phyloP scores from a whole-genome alignment of 108 stramenopile species.

The Discostella pseudostelligera region DNA sequence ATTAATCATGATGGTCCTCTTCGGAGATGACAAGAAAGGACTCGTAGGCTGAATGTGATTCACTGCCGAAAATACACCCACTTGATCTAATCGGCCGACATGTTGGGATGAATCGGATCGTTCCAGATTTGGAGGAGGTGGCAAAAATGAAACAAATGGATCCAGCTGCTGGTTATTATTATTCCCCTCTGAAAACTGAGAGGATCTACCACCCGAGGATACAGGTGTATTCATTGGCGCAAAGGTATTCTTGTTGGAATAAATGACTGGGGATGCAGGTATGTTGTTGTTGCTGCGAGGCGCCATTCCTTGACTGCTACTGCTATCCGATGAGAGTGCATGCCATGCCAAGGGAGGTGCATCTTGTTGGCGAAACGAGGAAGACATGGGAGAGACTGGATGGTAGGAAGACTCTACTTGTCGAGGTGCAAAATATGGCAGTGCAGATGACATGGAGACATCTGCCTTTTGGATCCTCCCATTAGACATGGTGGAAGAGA shows the following conservation, averaged over 20 bases:
- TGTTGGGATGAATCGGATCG: slow-evolving; percentile 1
- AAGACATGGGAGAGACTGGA: slow-evolving; percentile 29
- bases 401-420: slow-evolving; percentile 21
- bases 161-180: slow-evolving; percentile 14
- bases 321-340: slow-evolving; percentile 11
- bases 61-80: slow-evolving; percentile 2
- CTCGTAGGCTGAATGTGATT: slow-evolving; percentile 16
- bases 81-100: slow-evolving; percentile 13
- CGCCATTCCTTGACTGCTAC: slow-evolving; percentile 21
- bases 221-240: slow-evolving; percentile 9
- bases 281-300: slow-evolving; percentile 10
- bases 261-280: slow-evolving; percentile 19
- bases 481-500: slow-evolving; percentile 24
- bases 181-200: slow-evolving; percentile 21
- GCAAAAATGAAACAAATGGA: slow-evolving; percentile 13
- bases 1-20: slow-evolving; percentile 9
- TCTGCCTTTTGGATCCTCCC: slow-evolving; percentile 23
- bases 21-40: slow-evolving; percentile 14
- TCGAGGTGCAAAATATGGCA: slow-evolving; percentile 17
- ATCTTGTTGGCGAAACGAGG: slow-evolving; percentile 17
- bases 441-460: slow-evolving; percentile 8
- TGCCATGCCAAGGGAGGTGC: slow-evolving; percentile 16
- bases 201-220: slow-evolving; percentile 15
- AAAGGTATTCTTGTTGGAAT: slow-evolving; percentile 6
- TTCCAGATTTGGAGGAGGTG: slow-evolving; percentile 39